Evolutionary conservation across 768 basidiomycete genomes (phyloP), one percentile per base, ranked within the genome.

Genomic region (Russula dissimulans): DNA sequence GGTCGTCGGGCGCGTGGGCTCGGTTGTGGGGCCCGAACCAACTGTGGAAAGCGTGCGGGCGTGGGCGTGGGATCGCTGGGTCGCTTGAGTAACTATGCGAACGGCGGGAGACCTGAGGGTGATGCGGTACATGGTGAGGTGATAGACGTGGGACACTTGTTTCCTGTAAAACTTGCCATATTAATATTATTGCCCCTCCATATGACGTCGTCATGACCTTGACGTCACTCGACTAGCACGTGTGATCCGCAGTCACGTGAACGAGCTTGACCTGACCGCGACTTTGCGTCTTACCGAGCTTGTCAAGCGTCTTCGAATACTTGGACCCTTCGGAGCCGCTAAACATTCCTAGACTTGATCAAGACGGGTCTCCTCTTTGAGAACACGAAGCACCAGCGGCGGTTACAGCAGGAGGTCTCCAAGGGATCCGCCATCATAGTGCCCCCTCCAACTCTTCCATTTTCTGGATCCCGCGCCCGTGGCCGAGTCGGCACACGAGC

Each of bases 201-300:
- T 17, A n/a, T 22, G 74, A 79, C 78, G 0, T 75, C 74, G 1
- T 85, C 83, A 84, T 78, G 84, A 73, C 82, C 82, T 0, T 56
- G 71, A 6, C 56, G 75, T 15, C 78, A 79, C 60, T 63, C n/a
- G 5, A 3, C 2, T 38, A 11, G 17, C 49, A 34, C 32, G 22
- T 26, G 48, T 79, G 48, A 76, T 78, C 74, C 67, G 70, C 1
- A 77, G 77, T 53, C 71, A 66, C 34, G 77, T 79, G 49, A 26
- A 76, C 76, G 62, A 60, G 75, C 41, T 15, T 15, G 14, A 42
- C 41, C 41, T 15, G 14, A 42, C 41, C 41, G 36, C 36, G 36
- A 8, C 10, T 12, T 26, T 26, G 22, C 2, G 22, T 26, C 22
- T 26, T 26, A 26, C 22, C 2, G 22, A 26, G 22, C 22, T 26